Evolutionary conservation across 208 protist genomes (phyloP), one percentile per base, ranked within the genome.

Genomic region (Phytomonas sp.): DNA sequence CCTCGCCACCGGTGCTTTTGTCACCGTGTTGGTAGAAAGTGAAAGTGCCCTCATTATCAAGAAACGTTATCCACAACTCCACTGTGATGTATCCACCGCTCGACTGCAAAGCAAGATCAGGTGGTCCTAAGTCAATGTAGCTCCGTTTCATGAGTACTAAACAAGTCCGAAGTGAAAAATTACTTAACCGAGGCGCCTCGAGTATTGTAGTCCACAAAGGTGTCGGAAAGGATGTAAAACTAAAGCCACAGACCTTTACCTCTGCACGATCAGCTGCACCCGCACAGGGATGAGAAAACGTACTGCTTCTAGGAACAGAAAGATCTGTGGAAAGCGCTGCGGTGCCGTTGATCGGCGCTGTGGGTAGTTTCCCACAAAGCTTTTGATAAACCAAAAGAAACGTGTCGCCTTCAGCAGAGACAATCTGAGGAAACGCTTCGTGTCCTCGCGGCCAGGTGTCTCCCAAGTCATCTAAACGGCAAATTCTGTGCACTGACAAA

Each of bases 1-100:
- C 87, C 64, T 97, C 91, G 14, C 93, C 91, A 73, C 81, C 92
- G 14, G 79, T 94, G 69, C 73, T 83, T 68, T 86, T 79, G 75
- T 97, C 88, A 61, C 93, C 93, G 77, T 97, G 93, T 52, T 88
- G 83, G 75, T 97, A 97, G 19, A 97, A 76, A n/a, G 82, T 85
- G 16, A 78, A 77, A n/a, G 77, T 76, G 36, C 89, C 84, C 63
- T 94, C 82, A 64, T 80, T 89, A 60, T 89, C 83, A 11, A 92
- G 81, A 0, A 95, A 77, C 79, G 80, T 82, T 45, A 89, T 82
- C 86, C 88, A 96, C 31, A 96, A 62, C 82, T 97, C 93, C 26
- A 97, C 71, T 19, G 91, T 93, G 8, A 94, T 77, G 61, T 95
- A 86, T 12, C 92, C 92, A n/a, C 81, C 84, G 30, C 75, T 65